Percentiles rank a stretch among this genome's conserved stretches.
Evolutionary conservation across 306 rosid genomes (phyloP).

Genomic region (Citrullus colocynthis): DNA sequence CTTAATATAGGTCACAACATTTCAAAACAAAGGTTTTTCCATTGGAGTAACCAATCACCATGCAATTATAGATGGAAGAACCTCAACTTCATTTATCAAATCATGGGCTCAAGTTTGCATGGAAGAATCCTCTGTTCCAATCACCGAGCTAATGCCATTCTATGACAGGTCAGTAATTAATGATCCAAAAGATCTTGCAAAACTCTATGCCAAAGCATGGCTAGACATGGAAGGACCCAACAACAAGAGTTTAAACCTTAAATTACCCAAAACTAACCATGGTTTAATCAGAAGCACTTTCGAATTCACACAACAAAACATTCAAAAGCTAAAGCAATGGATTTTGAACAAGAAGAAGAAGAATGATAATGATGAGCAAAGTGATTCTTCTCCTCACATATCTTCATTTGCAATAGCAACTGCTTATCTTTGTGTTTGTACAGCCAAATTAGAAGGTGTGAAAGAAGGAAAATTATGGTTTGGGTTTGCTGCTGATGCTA

Average conservation of each 20-base stretch:
- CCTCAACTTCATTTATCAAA: conserved; percentile 26
- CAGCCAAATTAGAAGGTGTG: neutral
- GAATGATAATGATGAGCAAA: neutral
- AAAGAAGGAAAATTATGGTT: neutral
- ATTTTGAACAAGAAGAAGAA: neutral
- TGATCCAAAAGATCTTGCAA: conserved; percentile 18
- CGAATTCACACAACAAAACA: neutral
- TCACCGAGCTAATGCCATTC: conserved; percentile 17
- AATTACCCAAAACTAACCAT: neutral
- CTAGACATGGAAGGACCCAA: conserved; percentile 22
- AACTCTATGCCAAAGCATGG: conserved; percentile 20
- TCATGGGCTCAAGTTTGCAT: conserved; percentile 42
- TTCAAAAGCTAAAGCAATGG: neutral
- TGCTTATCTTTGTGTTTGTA: neutral
- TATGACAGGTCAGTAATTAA: conserved; percentile 20
- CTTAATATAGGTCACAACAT: neutral
- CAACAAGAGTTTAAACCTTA: conserved; percentile 27
- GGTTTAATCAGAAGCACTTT: neutral
- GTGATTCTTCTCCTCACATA: neutral
- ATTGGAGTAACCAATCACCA: conserved; percentile 25
- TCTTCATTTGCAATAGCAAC: neutral
- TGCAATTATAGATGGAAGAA: conserved; percentile 15
- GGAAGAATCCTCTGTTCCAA: neutral
- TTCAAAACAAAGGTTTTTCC: conserved; percentile 15
- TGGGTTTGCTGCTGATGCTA: neutral